Percentiles rank a stretch among this genome's conserved stretches.
Evolutionary conservation across 2,329 filamentous ascomycete genomes (phyloP).

Genomic region (Colletotrichum tabaci): DNA sequence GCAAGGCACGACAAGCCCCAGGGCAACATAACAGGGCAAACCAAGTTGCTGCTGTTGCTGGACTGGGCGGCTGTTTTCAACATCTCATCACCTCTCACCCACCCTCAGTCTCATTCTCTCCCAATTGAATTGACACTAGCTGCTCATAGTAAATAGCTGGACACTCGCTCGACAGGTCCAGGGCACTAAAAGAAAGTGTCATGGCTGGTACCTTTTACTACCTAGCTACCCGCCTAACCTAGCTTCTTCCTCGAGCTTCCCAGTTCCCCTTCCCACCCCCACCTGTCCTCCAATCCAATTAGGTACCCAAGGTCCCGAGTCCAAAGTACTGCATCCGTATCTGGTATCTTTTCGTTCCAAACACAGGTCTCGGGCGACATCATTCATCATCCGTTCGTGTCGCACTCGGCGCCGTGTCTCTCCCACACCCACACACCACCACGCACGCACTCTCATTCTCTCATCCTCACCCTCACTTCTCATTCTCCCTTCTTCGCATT

Average conservation of each 20-base stretch:
- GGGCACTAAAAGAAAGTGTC: not conserved
- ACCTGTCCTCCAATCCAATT: conserved; percentile 14
- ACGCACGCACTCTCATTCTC: conserved; percentile 10
- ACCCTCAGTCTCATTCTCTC: not conserved
- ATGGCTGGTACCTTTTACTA: conserved; percentile 14
- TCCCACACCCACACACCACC: conserved; percentile 13
- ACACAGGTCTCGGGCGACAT: conserved; percentile 28
- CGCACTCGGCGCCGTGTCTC: conserved; percentile 19
- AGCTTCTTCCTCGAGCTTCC: not conserved
- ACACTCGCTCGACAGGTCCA: not conserved
- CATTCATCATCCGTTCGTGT: conserved; percentile 33
- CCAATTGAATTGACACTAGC: not conserved
- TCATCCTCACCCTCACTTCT: conserved; percentile 12
- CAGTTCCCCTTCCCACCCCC: not conserved
- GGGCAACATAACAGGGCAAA: conserved; percentile 23
- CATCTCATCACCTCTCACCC: not conserved
- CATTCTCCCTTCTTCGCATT: conserved; percentile 14
- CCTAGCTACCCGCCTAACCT: not conserved
- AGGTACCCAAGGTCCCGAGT: no score
- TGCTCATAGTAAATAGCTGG: conserved; percentile 2
- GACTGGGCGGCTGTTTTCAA: not conserved
- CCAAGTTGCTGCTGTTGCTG: not conserved
- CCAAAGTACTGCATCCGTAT: no score
- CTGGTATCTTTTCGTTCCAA: conserved; percentile 12
- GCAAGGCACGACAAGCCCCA: conserved; percentile 7